Percentiles rank a stretch among this genome's conserved stretches.
Conservation (phyloP, 768 basidiomycete genomes). For the Amylocystis lapponica region DNA sequence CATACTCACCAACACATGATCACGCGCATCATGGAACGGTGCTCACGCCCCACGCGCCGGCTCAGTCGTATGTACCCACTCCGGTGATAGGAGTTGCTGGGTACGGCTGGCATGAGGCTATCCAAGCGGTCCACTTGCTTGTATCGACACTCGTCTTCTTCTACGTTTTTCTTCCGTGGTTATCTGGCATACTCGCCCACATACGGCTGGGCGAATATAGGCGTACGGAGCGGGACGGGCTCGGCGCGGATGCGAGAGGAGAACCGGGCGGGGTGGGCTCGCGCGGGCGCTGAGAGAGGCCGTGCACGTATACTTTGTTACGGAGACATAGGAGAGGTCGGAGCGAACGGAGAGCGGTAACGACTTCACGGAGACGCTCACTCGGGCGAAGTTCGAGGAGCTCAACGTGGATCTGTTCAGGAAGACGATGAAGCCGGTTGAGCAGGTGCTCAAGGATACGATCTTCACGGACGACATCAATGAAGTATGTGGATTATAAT, state of each 20-base stretch:
- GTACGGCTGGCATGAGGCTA: slow-evolving; percentile 46
- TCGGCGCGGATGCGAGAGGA: too few species aligned
- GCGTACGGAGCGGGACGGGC: too few species aligned
- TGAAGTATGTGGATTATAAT: slow-evolving; percentile 47
- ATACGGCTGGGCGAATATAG: too few species aligned
- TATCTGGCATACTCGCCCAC: slow-evolving; percentile 29
- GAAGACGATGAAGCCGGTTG: slow-evolving; percentile 99
- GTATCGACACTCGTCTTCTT: slow-evolving; percentile 60
- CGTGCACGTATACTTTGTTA: too few species aligned
- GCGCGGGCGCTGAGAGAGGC: too few species aligned
- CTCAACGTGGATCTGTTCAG: slow-evolving; percentile 98
- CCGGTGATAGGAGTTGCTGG: slow-evolving; percentile 5
- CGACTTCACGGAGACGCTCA: slow-evolving; percentile 95
- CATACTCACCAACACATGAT: slow-evolving; percentile 16
- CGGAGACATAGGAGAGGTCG: too few species aligned
- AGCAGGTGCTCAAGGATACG: slow-evolving; percentile 97
- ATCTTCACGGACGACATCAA: slow-evolving; percentile 97
- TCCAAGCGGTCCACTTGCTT: slow-evolving; percentile 62
- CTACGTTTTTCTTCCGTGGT: slow-evolving; percentile 46
- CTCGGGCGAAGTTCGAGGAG: slow-evolving; percentile 98
- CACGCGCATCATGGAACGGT: slow-evolving; percentile 59
- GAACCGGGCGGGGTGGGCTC: too few species aligned
- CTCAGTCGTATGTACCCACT: slow-evolving; percentile 14
- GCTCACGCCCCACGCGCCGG: slow-evolving; percentile 31
- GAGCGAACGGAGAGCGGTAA: slow-evolving; percentile 95